These are phyloP conservation scores for Collybia sordida DNA, from an alignment of 768 basidiomycete genomes.

Conservation along the genomic window DNA sequence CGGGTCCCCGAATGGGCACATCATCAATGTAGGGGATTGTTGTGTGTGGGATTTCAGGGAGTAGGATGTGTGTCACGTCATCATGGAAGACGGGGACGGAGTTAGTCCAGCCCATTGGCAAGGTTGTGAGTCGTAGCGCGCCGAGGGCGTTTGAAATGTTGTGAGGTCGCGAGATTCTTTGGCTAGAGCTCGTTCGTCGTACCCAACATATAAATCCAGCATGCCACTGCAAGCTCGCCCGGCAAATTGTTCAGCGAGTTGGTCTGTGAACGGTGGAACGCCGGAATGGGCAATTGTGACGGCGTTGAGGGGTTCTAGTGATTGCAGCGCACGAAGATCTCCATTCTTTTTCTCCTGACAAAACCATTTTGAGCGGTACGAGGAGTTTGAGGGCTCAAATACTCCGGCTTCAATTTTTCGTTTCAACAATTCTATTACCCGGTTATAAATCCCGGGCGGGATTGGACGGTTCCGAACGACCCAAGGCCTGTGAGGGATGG, in stretches of 20 bases:
- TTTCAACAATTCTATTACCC: conserved; percentile 18
- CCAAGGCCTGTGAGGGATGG: background rate
- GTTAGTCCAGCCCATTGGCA: conserved; percentile 26
- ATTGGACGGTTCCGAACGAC: background rate
- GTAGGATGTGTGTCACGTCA: conserved; percentile 34
- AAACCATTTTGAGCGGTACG: conserved; percentile 34
- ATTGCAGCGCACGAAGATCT: conserved; percentile 33
- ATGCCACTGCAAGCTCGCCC: conserved; percentile 22
- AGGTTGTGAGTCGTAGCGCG: conserved; percentile 23
- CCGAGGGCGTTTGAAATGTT: conserved; percentile 38
- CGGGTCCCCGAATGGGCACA: conserved; percentile 30
- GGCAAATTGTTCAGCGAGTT: conserved; percentile 29
- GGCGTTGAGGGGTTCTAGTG: conserved; percentile 35
- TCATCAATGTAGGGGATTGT: conserved; percentile 40
- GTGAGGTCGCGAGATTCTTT: conserved; percentile 28
- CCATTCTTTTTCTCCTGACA: conserved; percentile 24
- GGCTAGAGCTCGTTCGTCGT: conserved; percentile 28
- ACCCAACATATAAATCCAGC: conserved; percentile 35
- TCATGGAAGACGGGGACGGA: conserved; percentile 37
- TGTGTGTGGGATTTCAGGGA: conserved; percentile 36
- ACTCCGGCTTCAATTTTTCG: conserved; percentile 27
- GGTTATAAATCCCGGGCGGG: background rate
- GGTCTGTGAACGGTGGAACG: conserved; percentile 28
- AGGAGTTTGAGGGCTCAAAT: conserved; percentile 32
- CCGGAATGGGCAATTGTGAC: conserved; percentile 37